phyloP scores from a whole-genome alignment of 768 basidiomycete species.

The Tephrocybe sp. region DNA sequence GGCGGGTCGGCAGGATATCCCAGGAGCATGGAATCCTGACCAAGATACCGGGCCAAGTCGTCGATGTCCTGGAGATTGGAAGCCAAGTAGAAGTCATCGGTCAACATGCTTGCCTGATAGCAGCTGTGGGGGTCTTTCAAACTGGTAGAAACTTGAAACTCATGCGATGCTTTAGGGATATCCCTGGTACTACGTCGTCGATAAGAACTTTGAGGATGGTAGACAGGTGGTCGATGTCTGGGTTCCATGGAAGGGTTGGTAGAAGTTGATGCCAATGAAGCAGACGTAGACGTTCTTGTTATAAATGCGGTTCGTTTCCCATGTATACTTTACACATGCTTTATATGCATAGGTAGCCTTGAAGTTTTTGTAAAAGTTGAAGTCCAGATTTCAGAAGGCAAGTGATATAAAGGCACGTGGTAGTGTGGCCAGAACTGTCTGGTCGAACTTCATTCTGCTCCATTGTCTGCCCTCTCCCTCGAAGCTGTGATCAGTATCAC shows the following conservation, averaged over 20 bases:
- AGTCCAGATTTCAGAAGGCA: too few relatives aligned
- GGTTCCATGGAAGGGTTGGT: constrained; percentile 95
- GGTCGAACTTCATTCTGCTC: not conserved
- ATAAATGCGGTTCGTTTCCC: too few relatives aligned
- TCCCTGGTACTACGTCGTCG: constrained; percentile 85
- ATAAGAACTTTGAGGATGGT: constrained; percentile 51
- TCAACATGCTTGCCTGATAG: constrained; percentile 84
- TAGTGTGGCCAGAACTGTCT: too few relatives aligned
- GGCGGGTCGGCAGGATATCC: constrained; percentile 64
- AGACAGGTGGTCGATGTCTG: constrained; percentile 74
- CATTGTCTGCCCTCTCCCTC: constrained; percentile 1
- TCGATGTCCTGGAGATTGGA: constrained; percentile 48
- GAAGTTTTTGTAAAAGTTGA: too few relatives aligned
- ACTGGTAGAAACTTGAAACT: not conserved
- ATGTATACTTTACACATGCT: too few relatives aligned
- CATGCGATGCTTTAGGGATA: constrained; percentile 41
- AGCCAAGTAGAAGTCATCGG: constrained; percentile 72
- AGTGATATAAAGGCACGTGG: too few relatives aligned
- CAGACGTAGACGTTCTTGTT: too few relatives aligned
- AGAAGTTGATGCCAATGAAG: constrained; percentile 14
- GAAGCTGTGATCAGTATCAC: constrained; percentile 10
- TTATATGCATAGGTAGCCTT: too few relatives aligned
- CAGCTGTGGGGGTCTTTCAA: constrained; percentile 45
- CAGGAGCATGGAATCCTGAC: constrained; percentile 81
- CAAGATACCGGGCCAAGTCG: constrained; percentile 20